Conservation (phyloP, 441 rosid species). For the Gossypium armourianum region DNA sequence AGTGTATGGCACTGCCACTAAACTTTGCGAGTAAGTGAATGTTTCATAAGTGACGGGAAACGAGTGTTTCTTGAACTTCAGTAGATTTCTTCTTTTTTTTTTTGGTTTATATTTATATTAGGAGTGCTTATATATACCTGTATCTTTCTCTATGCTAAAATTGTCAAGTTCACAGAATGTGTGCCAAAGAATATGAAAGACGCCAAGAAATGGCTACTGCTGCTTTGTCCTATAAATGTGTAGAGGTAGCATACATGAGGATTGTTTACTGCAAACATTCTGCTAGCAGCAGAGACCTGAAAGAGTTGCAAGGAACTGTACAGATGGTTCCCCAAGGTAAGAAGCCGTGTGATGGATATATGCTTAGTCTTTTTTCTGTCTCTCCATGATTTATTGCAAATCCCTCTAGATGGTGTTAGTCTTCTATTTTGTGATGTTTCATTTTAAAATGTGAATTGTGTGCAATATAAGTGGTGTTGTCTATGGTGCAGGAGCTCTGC, state of each 20-base stretch:
- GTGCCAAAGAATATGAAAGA: slow-evolving; percentile 63
- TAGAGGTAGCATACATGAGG: slow-evolving; percentile 73
- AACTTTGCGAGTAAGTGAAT: slow-evolving; percentile 59
- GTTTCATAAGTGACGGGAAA: slow-evolving; percentile 8
- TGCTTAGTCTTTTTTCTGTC: slow-evolving; percentile 9
- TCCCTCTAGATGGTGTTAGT: not conserved
- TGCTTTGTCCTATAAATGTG: slow-evolving; percentile 80
- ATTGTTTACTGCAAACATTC: slow-evolving; percentile 38
- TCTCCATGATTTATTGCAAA: not conserved
- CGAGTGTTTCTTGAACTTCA: not conserved
- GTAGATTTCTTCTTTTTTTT: not conserved
- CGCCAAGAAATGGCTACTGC: slow-evolving; percentile 63
- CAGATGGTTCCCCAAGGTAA: slow-evolving; percentile 55
- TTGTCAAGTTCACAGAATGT: slow-evolving; percentile 38
- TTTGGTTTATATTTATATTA: not conserved
- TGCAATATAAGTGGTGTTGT: slow-evolving; percentile 4
- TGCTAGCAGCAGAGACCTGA: slow-evolving; percentile 38
- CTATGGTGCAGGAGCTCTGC: not conserved
- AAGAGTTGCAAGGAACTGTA: slow-evolving; percentile 46
- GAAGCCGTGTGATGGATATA: slow-evolving; percentile 5
- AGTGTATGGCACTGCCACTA: slow-evolving; percentile 43
- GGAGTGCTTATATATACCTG: not conserved
- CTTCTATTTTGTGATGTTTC: slow-evolving; percentile 5
- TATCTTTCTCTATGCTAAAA: slow-evolving; percentile 13
- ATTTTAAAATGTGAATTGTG: not conserved